A percentile compares a stretch with the other conserved stretches of the same genome.
phyloP scores from a whole-genome alignment of 176 grass and related monocot genomes.

The Ensete glaucum region DNA sequence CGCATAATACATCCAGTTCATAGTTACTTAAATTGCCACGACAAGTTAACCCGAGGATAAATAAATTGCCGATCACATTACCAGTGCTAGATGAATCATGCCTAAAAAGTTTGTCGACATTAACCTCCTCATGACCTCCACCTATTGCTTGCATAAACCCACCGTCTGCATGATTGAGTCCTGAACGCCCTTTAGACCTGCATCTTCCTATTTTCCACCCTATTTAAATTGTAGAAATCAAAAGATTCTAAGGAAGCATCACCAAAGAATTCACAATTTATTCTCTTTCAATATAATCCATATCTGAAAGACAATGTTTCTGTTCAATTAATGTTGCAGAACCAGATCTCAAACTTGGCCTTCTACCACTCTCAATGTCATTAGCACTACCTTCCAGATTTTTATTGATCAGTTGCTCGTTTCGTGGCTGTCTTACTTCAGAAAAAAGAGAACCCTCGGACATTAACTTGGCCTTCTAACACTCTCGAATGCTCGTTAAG shows the following conservation, averaged over 20 bases:
- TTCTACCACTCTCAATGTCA: conserved; percentile 35
- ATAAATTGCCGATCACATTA: not conserved
- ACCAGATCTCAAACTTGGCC: conserved; percentile 35
- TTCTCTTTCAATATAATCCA: conserved; percentile 46
- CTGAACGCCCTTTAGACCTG: conserved; percentile 27
- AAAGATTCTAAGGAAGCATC: conserved; percentile 26
- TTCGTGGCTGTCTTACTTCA: conserved; percentile 17
- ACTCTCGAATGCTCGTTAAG: too few relatives aligned
- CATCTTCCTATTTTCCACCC: conserved; percentile 33
- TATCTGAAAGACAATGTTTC: conserved; percentile 41
- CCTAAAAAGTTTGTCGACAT: too few relatives aligned
- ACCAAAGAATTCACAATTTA: conserved; percentile 39
- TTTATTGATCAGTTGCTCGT: conserved; percentile 12
- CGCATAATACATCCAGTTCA: not conserved
- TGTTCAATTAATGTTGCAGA: conserved; percentile 57
- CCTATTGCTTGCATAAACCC: not conserved
- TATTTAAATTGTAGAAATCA: conserved; percentile 26
- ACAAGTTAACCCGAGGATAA: not conserved
- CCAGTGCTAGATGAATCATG: not conserved
- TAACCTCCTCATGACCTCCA: not conserved
- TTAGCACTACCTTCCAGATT: too few relatives aligned
- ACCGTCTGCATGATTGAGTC: not conserved
- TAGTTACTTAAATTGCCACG: not conserved
- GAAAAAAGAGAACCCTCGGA: conserved; percentile 43
- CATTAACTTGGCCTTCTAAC: too few relatives aligned